A percentile compares a stretch with the other conserved stretches of the same genome.
phyloP scores from a whole-genome alignment of 179 eudicot species.

The Silene coronaria region DNA sequence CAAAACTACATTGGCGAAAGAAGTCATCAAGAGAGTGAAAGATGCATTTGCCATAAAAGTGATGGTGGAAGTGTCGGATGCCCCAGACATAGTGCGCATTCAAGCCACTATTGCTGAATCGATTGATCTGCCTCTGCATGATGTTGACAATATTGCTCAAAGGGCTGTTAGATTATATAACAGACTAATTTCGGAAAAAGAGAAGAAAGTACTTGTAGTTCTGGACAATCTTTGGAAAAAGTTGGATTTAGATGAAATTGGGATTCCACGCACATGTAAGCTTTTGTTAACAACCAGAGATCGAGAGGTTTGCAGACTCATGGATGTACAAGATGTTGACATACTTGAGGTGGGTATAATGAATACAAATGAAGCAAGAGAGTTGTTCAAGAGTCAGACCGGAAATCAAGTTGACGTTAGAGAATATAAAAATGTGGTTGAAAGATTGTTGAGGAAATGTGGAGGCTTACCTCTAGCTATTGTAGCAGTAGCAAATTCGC shows the following conservation, averaged over 20 bases:
- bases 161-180: neutral
- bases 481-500: neutral
- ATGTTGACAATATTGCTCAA: neutral
- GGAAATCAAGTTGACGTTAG: neutral
- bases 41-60: neutral
- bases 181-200: neutral
- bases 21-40: neutral
- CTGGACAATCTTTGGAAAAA: conserved; percentile 15
- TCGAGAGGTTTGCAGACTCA: neutral
- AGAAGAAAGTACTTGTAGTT: conserved; percentile 11
- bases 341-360: neutral
- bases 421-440: neutral
- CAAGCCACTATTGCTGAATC: conserved; percentile 18
- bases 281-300: neutral
- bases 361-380: neutral
- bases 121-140: neutral
- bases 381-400: neutral
- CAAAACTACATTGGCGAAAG: conserved; percentile 17
- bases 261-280: neutral
- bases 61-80: neutral
- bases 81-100: conserved; percentile 11
- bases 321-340: neutral
- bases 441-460: neutral
- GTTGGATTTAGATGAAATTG: neutral
- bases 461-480: neutral